Conservation (phyloP, 2,329 filamentous ascomycete species). For the Grosmannia serpens region DNA sequence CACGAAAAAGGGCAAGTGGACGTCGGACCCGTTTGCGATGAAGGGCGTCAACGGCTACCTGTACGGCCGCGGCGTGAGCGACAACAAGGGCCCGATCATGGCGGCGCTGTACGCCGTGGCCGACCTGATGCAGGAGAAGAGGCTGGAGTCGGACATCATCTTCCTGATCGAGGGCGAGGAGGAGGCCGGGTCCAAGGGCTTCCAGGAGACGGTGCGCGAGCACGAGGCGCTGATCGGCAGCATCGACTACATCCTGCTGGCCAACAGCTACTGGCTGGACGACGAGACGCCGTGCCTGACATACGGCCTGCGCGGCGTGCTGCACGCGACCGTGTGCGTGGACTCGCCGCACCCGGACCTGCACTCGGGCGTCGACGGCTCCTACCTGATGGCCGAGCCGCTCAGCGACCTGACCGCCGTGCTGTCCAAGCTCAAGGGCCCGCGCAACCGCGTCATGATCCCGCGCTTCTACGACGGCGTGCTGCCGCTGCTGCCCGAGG, state of each 20-base stretch:
- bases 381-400: conserved; percentile 78
- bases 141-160: conserved; percentile 74
- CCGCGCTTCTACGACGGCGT: conserved; percentile 85
- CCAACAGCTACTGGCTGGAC: conserved; percentile 98
- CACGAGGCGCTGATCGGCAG: conserved; percentile 79
- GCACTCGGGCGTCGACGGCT: conserved; percentile 95
- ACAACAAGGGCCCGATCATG: conserved; percentile 94
- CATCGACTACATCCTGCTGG: conserved; percentile 87
- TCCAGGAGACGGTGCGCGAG: conserved; percentile 67
- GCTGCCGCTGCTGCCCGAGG: conserved; percentile 59
- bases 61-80: conserved; percentile 90
- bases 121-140: conserved; percentile 74
- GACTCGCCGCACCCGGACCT: conserved; percentile 79
- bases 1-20: conserved; percentile 71
- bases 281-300: conserved; percentile 92
- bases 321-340: conserved; percentile 84
- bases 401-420: conserved; percentile 82
- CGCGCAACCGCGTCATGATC: conserved; percentile 69
- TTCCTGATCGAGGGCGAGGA: conserved; percentile 97
- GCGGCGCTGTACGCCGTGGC: conserved; percentile 90
- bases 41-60: conserved; percentile 84
- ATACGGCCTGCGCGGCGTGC: conserved; percentile 84
- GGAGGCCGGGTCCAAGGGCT: conserved; percentile 85
- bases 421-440: conserved; percentile 70
- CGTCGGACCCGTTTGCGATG: conserved; percentile 77